These are phyloP conservation scores for Neocucurbitaria cava DNA, from an alignment of 2,329 filamentous ascomycete species.

Conservation along the genomic window DNA sequence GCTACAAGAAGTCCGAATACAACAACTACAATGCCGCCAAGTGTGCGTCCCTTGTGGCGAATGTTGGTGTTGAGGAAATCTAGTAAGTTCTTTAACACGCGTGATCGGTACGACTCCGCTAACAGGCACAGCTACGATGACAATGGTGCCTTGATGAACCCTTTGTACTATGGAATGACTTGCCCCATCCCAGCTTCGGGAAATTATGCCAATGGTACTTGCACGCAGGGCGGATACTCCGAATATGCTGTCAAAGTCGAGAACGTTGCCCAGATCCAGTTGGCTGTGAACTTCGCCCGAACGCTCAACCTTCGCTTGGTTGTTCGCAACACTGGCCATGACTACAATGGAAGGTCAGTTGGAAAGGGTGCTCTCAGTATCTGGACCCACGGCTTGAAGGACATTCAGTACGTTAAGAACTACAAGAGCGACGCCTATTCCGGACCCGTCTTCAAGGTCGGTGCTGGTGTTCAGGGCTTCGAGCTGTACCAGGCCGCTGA, in stretches of 20 bases:
- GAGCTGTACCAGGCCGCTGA: constrained; percentile 40
- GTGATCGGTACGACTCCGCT: background rate
- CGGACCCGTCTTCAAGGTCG: constrained; percentile 40
- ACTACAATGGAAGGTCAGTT: constrained; percentile 38
- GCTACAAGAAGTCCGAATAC: constrained; percentile 36
- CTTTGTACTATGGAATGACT: constrained; percentile 38
- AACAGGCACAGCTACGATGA: constrained; percentile 24
- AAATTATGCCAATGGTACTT: constrained; percentile 27
- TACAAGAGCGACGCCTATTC: constrained; percentile 34
- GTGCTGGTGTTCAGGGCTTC: constrained; percentile 41
- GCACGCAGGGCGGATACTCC: constrained; percentile 40
- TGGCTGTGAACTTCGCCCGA: constrained; percentile 43
- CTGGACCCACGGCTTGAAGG: constrained; percentile 41
- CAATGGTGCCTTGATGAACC: constrained; percentile 36
- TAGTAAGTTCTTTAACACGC: constrained; percentile 21
- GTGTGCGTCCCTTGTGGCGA: constrained; percentile 28
- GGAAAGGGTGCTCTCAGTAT: constrained; percentile 38
- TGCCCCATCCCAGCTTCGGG: constrained; percentile 29
- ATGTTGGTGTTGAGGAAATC: constrained; percentile 23
- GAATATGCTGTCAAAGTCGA: constrained; percentile 35
- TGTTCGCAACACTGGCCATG: constrained; percentile 42
- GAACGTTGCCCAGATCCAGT: constrained; percentile 42
- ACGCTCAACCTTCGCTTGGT: constrained; percentile 41
- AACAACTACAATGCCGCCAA: constrained; percentile 36
- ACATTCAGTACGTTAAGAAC: constrained; percentile 35